phyloP scores from a whole-genome alignment of 768 basidiomycete genomes.

The Gyrodon lividus region DNA sequence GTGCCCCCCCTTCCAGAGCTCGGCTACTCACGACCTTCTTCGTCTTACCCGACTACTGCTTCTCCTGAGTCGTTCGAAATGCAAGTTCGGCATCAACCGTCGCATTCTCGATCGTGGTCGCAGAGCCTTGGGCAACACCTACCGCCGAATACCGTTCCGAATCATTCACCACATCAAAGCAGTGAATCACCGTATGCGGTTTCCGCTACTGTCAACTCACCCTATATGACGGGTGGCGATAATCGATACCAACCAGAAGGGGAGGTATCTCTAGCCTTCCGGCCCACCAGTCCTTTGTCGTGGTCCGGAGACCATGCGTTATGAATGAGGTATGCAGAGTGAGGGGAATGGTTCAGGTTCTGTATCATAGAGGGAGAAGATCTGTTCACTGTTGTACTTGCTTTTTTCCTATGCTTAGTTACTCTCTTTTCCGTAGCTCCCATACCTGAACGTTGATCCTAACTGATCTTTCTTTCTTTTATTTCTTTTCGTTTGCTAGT shows the following conservation, averaged over 20 bases:
- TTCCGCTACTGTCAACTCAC: neutral
- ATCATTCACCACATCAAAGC: neutral
- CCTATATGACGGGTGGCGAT: constrained; percentile 1
- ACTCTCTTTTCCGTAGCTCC: neutral
- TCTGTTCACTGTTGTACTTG: constrained; percentile 25
- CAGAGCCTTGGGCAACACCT: constrained; percentile 3
- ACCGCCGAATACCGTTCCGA: neutral
- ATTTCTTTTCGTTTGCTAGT: neutral
- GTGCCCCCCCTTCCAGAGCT: constrained; percentile 4
- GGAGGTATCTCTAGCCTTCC: neutral
- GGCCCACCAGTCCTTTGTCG: too few relatives aligned
- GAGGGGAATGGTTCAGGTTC: neutral
- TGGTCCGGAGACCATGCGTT: constrained; percentile 17
- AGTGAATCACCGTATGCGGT: neutral
- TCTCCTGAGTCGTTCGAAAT: constrained; percentile 38
- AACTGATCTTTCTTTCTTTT: neutral
- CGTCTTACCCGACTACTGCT: neutral
- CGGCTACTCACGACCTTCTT: constrained; percentile 1
- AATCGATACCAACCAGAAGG: constrained; percentile 12
- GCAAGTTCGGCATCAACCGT: constrained; percentile 33
- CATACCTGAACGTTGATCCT: too few relatives aligned
- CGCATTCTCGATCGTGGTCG: constrained; percentile 7
- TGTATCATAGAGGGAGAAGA: constrained; percentile 22
- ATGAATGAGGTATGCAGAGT: constrained; percentile 20
- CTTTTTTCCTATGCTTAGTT: constrained; percentile 9